Conservation (phyloP, 2,329 filamentous ascomycete species). For the Emergomyces pasteurianus region DNA sequence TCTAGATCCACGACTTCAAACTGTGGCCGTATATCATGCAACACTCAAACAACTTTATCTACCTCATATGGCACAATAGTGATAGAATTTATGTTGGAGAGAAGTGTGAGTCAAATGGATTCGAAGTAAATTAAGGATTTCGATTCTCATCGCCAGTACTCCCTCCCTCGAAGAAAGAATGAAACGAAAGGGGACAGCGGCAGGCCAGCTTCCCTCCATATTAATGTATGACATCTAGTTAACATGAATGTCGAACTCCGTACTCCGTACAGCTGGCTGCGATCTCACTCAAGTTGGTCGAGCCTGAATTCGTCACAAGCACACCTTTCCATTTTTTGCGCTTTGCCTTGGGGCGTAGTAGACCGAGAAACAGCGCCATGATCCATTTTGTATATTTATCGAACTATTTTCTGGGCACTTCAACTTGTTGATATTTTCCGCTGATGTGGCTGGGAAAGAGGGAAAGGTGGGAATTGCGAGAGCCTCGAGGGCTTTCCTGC, state of each 20-base stretch:
- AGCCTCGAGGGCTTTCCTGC: neutral
- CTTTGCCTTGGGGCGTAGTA: neutral
- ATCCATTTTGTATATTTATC: no score
- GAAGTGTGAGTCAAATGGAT: neutral
- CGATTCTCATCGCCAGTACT: no score
- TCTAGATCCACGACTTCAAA: neutral
- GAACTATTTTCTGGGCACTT: neutral
- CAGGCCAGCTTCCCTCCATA: no score
- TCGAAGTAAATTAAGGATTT: neutral
- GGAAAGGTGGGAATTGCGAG: neutral
- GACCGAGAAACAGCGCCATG: neutral
- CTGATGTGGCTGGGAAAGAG: neutral
- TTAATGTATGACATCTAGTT: neutral
- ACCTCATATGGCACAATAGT: neutral
- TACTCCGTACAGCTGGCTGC: neutral
- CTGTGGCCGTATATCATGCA: neutral
- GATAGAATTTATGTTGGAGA: neutral
- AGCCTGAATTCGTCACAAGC: neutral
- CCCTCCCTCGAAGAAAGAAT: neutral
- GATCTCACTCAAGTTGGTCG: neutral
- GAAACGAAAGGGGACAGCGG: neutral
- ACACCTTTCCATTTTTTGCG: neutral
- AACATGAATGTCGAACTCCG: neutral
- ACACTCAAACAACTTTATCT: neutral
- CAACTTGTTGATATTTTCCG: neutral